phyloP scores from a whole-genome alignment of 768 basidiomycete species.

The Pluteus cervinus region DNA sequence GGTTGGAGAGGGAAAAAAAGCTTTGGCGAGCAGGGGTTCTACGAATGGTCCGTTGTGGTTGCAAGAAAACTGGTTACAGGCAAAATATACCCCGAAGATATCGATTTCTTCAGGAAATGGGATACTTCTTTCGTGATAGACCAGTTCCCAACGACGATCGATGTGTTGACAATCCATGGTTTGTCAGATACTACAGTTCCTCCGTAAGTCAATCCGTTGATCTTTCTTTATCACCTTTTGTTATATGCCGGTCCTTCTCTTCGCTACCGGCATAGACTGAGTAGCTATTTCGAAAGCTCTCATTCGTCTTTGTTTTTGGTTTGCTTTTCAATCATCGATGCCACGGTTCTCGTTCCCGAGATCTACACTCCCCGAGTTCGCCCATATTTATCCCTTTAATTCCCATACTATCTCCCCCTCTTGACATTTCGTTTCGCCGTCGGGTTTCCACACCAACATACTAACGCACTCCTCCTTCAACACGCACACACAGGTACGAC shows the following conservation, averaged over 20 bases:
- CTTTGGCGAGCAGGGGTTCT: slow-evolving; percentile 53
- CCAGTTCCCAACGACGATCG: slow-evolving; percentile 50
- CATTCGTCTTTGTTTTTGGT: slow-evolving; percentile 1
- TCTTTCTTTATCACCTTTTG: too few species aligned
- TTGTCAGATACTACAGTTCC: slow-evolving; percentile 62
- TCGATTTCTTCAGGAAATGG: slow-evolving; percentile 58
- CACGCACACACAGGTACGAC: slow-evolving; percentile 47
- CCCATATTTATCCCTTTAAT: too few species aligned
- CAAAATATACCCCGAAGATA: slow-evolving; percentile 50
- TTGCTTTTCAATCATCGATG: too few species aligned
- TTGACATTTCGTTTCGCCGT: background rate
- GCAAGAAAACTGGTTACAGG: slow-evolving; percentile 53
- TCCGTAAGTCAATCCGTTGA: slow-evolving; percentile 43
- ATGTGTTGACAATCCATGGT: slow-evolving; percentile 81
- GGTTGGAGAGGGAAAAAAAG: slow-evolving; percentile 38
- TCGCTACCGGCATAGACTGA: too few species aligned
- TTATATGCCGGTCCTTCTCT: too few species aligned
- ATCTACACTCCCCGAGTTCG: too few species aligned
- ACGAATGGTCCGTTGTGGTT: slow-evolving; percentile 57
- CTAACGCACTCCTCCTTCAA: too few species aligned
- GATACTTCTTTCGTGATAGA: slow-evolving; percentile 66
- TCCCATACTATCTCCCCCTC: slow-evolving; percentile 1
- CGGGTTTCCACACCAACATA: slow-evolving; percentile 2
- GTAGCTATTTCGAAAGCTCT: too few species aligned
- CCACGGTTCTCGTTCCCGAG: too few species aligned